Evolutionary conservation across 257 asterid species (phyloP), one percentile per base, ranked within the genome.

Genomic region (Jaltomata sinuosa): DNA sequence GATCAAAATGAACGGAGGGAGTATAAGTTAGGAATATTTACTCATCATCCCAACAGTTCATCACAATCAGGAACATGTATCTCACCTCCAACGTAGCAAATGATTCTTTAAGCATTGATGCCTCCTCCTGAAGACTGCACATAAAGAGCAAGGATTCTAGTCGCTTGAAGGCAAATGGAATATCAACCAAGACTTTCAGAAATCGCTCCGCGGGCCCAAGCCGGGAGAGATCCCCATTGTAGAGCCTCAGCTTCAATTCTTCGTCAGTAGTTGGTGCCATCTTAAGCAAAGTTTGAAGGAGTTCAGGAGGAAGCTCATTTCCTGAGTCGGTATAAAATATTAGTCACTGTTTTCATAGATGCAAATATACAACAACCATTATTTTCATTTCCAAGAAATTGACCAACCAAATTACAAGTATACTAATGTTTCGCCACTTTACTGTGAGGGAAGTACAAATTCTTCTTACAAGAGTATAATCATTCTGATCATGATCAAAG

Each of bases 231-330:
- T 94, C 97, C 69, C 98, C 98, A 12, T 68, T 84, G 52, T 90
- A 97, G 84, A 90, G 88, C 87, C 97, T 94, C 87, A 97, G 90
- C 90, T 95, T 97, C 84, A 91, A 83, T 87, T 97, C 98, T 87
- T 97, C 98, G 1, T 94, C 99, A 21, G 93, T 52, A 77, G 98
- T 93, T 2, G 99, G 98, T 61, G 98, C 96, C 97, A 95, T 94
- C 90, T 90, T 94, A 52, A 95, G 67, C 72, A 97, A 79, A 81
- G 94, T 91, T 87, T 97, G 97, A 85, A 94, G 82, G 38, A 95
- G 91, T 83, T 97, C 98, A 1, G 96, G 36, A 57, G 97, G 98
- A 88, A 97, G 99, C 94, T 94, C 97, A 61, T 91, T 91, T 85
- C 99, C 98, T 97, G 94, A 84, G 84, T 86, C 86, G 85, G 80